Conservation (phyloP, 306 rosid species). For the Canavalia gladiata region DNA sequence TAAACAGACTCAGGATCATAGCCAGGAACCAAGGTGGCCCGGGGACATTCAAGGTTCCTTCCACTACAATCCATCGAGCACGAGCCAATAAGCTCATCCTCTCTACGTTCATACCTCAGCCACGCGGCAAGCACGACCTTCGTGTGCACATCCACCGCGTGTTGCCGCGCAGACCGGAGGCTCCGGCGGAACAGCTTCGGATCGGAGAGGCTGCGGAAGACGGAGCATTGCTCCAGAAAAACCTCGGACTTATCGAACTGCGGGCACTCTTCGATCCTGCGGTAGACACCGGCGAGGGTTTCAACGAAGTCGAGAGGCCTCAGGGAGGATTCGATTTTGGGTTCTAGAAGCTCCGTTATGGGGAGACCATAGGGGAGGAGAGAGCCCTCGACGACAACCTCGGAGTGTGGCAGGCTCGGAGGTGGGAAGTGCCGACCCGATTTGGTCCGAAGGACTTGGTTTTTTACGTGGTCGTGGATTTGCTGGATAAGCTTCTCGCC, state of each 20-base stretch:
- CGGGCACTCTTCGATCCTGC: constrained; percentile 61
- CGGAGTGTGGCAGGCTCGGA: constrained; percentile 40
- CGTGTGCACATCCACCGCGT: constrained; percentile 73
- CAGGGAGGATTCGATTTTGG: constrained; percentile 62
- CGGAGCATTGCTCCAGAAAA: constrained; percentile 71
- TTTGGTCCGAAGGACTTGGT: constrained; percentile 60
- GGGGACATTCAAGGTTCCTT: constrained; percentile 77
- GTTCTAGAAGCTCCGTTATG: constrained; percentile 67
- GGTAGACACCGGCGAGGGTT: constrained; percentile 57
- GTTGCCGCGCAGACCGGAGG: constrained; percentile 77
- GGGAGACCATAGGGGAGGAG: constrained; percentile 82
- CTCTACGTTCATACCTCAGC: constrained; percentile 83
- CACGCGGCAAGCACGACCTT: constrained; percentile 80
- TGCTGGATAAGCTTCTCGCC: constrained; percentile 74
- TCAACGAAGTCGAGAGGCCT: constrained; percentile 63
- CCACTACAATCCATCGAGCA: constrained; percentile 77
- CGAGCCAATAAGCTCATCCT: constrained; percentile 75
- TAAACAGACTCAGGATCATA: constrained; percentile 70
- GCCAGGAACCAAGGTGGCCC: constrained; percentile 67
- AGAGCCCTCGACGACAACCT: constrained; percentile 48
- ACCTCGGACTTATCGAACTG: constrained; percentile 61
- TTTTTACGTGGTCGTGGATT: constrained; percentile 62
- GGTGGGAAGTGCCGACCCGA: constrained; percentile 50
- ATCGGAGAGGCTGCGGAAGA: constrained; percentile 64
- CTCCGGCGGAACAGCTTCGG: constrained; percentile 75